Percentiles rank a stretch among this genome's conserved stretches.
Conservation (phyloP, 345 rosid species). For the Eutrema yunnanense region DNA sequence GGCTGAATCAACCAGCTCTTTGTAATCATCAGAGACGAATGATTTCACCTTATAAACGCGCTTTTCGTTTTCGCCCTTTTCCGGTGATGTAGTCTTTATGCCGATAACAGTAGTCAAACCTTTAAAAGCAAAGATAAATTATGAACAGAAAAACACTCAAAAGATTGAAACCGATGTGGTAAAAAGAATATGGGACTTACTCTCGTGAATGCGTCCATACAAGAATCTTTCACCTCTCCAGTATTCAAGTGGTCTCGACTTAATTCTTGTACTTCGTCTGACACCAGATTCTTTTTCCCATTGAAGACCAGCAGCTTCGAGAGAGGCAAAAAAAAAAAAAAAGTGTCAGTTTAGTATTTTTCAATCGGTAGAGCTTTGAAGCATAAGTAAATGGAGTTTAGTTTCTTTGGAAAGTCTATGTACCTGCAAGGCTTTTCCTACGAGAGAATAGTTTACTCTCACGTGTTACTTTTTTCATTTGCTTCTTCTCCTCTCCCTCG, state of each 20-base stretch:
- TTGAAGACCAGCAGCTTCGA: conserved; percentile 58
- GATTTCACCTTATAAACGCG: conserved; percentile 64
- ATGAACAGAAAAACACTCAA: neutral
- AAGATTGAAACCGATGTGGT: neutral
- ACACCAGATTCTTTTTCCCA: conserved; percentile 40
- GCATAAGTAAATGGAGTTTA: neutral
- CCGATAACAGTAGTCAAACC: conserved; percentile 87
- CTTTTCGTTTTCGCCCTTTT: conserved; percentile 21
- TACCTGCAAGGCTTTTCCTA: conserved; percentile 93
- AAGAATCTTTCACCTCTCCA: conserved; percentile 97
- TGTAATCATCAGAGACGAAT: conserved; percentile 61
- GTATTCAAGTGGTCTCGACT: conserved; percentile 80
- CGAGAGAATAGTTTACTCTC: conserved; percentile 31
- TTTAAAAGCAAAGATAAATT: conserved; percentile 13
- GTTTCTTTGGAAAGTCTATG: conserved; percentile 16
- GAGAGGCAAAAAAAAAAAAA: neutral
- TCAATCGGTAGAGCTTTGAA: neutral
- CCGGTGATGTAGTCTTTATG: conserved; percentile 64
- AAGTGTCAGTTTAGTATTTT: neutral
- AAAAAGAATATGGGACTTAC: conserved; percentile 43
- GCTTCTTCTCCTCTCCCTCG: conserved; percentile 27
- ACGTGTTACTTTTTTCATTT: conserved; percentile 27
- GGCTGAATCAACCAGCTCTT: conserved; percentile 51
- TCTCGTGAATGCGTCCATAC: conserved; percentile 76
- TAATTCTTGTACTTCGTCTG: conserved; percentile 84